Base-by-base conservation (phyloP, 805 yeast species). In the Sugiyamaella qingdaonensis region DNA sequence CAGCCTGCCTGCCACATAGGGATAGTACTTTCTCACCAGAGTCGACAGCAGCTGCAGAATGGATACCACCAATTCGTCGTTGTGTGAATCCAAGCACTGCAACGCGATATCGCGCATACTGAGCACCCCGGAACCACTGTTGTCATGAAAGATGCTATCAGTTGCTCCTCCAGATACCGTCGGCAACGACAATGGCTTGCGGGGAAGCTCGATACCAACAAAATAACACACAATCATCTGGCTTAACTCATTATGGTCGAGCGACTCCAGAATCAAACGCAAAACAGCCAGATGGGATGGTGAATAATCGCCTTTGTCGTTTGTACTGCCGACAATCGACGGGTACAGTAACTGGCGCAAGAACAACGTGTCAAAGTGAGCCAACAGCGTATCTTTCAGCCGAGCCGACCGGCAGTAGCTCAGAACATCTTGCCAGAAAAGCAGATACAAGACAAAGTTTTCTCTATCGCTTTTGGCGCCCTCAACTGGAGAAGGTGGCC, bases 391-490 rank as follows among this genome's bases (percentile, higher is more conserved):
- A n/a, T 51, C 19, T 16, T 37, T 36, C 34, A 65, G 49, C 19
- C 34, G 21, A 1, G 45, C 47, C 5, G 62, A 59, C 19, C 14
- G 29, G 49, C 66, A 62, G 39, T 54, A 55, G 10, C 46, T 36
- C 13, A 65, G 33, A 46, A 63, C 49, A 46, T 65, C 67, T 44
- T 65, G 68, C 68, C 67, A 64, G 45, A 65, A 65, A 24, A 56
- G 57, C 7, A 65, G 50, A 46, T 63, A 64, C 13, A 57, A 34
- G 27, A 61, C 37, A 50, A 65, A 65, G 36, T 49, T 54, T 8
- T 49, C 51, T 27, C 61, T 35, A 51, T 59, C 54, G 5, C 21
- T 45, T 9, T 43, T 24, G 16, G 21, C 18, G 2, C 19, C 33
- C 16, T 10, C 35, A 19, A 19, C 18, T 2, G 27, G 24, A 10